These are phyloP conservation scores for Prunus armeniaca DNA, from an alignment of 306 rosid genomes.

Conservation along the genomic window DNA sequence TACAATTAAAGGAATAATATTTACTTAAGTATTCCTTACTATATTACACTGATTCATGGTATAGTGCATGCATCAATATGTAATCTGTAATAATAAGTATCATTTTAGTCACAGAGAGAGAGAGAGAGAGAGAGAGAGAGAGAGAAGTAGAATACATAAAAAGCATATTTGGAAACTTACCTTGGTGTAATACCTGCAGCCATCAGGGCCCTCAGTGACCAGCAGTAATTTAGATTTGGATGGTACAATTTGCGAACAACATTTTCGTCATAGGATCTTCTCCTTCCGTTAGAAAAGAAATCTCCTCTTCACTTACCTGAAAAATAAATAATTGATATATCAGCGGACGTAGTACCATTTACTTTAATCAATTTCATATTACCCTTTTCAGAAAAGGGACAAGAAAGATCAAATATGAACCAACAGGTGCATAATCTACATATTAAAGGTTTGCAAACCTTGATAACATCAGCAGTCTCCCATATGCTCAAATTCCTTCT, in stretches of 20 bases:
- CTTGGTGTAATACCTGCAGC: conserved; percentile 94
- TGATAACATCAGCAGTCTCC: conserved; percentile 87
- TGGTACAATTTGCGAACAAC: conserved; percentile 82
- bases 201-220: conserved; percentile 92
- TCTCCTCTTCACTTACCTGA: conserved; percentile 90
- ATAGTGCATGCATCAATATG: neutral
- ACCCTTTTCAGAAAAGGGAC: conserved; percentile 12
- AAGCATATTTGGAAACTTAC: conserved; percentile 37
- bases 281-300: conserved; percentile 77
- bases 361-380: conserved; percentile 5
- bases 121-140: neutral
- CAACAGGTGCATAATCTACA: conserved; percentile 17
- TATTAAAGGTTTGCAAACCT: conserved; percentile 42
- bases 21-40: neutral
- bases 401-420: conserved; percentile 15
- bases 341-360: conserved; percentile 6
- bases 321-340: conserved; percentile 23
- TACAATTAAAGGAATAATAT: neutral
- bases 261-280: conserved; percentile 83
- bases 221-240: conserved; percentile 78
- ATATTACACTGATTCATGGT: neutral
- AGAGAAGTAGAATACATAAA: neutral
- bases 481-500: conserved; percentile 95
- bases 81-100: neutral
- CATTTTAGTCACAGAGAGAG: neutral